These are phyloP conservation scores for Suillus alpinus DNA, from an alignment of 768 basidiomycete species.

Conservation along the genomic window DNA sequence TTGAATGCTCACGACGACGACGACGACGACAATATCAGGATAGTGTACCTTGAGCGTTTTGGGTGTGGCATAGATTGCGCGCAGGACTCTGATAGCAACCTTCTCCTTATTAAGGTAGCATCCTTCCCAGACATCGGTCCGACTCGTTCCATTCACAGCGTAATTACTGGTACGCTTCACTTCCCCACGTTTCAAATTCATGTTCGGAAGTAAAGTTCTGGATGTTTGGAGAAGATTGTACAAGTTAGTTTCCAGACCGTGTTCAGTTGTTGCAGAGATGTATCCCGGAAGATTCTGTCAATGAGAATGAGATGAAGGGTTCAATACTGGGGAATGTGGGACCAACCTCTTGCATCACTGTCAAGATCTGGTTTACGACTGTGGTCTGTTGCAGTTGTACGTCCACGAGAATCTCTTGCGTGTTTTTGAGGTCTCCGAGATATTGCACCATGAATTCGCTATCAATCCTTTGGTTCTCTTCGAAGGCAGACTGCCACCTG, in stretches of 20 bases:
- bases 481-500: constrained; percentile 47
- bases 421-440: constrained; percentile 43
- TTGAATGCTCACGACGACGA: not conserved
- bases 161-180: constrained; percentile 49
- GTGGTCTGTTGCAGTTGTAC: constrained; percentile 31
- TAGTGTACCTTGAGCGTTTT: constrained; percentile 38
- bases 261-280: constrained; percentile 24
- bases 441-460: constrained; percentile 40
- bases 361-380: constrained; percentile 43
- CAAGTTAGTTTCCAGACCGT: constrained; percentile 46
- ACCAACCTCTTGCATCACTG: constrained; percentile 47
- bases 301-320: constrained; percentile 2
- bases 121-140: constrained; percentile 58
- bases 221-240: constrained; percentile 49
- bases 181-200: constrained; percentile 51
- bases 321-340: not conserved
- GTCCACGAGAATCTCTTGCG: constrained; percentile 34
- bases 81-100: constrained; percentile 55
- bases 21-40: not conserved
- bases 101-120: constrained; percentile 51
- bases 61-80: constrained; percentile 48
- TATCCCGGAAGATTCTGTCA: constrained; percentile 22
- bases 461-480: constrained; percentile 38
- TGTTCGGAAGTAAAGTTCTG: constrained; percentile 46
- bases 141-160: constrained; percentile 49